These are phyloP conservation scores for Amorphotheca resinae DNA, from an alignment of 495 filamentous ascomycete genomes.

Conservation along the genomic window DNA sequence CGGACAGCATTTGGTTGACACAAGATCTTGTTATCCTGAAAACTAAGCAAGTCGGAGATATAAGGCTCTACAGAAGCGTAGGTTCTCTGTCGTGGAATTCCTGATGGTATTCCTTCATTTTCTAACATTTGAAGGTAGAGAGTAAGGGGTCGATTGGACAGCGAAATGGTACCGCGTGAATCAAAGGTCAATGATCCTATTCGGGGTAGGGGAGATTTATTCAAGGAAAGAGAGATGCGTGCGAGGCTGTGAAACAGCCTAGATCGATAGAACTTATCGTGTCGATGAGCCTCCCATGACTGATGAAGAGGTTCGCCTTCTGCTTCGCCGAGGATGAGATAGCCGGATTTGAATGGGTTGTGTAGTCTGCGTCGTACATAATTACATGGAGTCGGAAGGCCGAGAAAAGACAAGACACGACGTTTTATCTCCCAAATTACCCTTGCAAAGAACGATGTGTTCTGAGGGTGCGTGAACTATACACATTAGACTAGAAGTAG, in stretches of 20 bases:
- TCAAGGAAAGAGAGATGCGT: not conserved
- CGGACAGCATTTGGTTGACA: constrained; percentile 1
- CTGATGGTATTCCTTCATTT: no score
- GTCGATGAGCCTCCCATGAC: not conserved
- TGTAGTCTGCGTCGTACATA: not conserved
- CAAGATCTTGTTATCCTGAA: not conserved
- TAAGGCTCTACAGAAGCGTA: no score
- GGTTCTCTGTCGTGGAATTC: no score
- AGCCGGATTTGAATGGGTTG: not conserved
- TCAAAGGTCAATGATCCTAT: constrained; percentile 1
- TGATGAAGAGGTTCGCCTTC: not conserved
- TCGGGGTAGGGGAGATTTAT: not conserved
- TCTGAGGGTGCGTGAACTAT: not conserved
- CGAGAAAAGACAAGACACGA: not conserved
- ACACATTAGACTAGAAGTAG: no score
- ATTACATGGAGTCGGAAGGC: not conserved
- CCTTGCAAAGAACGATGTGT: not conserved
- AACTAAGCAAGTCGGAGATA: no score
- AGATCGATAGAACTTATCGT: not conserved
- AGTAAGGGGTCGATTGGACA: no score
- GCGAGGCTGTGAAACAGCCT: not conserved
- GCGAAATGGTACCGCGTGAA: not conserved
- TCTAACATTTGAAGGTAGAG: no score
- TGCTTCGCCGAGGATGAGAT: not conserved
- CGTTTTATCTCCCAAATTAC: not conserved